These are phyloP conservation scores for Globisporangium acanthophoron DNA, from an alignment of 352 stramenopile genomes.

Conservation along the genomic window DNA sequence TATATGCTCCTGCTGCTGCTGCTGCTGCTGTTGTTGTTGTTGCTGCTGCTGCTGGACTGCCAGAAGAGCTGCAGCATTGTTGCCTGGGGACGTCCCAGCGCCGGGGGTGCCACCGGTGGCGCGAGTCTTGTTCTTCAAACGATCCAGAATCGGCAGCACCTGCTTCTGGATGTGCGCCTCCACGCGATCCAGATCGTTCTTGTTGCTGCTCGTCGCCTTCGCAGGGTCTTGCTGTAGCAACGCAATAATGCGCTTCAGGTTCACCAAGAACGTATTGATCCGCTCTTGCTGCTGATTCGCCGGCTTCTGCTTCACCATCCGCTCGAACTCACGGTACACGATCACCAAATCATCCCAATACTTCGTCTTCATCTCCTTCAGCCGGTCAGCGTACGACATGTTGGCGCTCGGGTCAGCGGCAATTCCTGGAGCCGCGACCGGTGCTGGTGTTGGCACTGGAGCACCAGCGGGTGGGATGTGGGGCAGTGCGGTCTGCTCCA, in stretches of 20 bases:
- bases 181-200: slow-evolving; percentile 74
- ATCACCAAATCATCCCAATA: slow-evolving; percentile 83
- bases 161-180: slow-evolving; percentile 83
- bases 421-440: background rate
- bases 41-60: slow-evolving; percentile 7
- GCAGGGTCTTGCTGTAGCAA: slow-evolving; percentile 71
- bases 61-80: slow-evolving; percentile 5
- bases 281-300: slow-evolving; percentile 75
- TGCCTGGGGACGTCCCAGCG: slow-evolving; percentile 12
- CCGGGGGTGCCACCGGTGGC: slow-evolving; percentile 15
- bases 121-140: slow-evolving; percentile 69
- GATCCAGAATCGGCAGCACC: slow-evolving; percentile 69
- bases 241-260: slow-evolving; percentile 76
- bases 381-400: slow-evolving; percentile 61
- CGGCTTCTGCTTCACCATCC: slow-evolving; percentile 81
- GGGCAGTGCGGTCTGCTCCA: slow-evolving; percentile 37
- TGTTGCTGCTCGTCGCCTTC: slow-evolving; percentile 75
- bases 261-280: slow-evolving; percentile 78
- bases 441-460: slow-evolving; percentile 8
- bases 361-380: slow-evolving; percentile 73
- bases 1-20: slow-evolving; percentile 37
- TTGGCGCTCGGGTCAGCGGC: slow-evolving; percentile 15
- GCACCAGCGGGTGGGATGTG: slow-evolving; percentile 15
- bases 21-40: slow-evolving; percentile 23
- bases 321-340: slow-evolving; percentile 80